Evolutionary conservation across 164 flowering plant species (phyloP).

Genomic region (Buxus sempervirens): DNA sequence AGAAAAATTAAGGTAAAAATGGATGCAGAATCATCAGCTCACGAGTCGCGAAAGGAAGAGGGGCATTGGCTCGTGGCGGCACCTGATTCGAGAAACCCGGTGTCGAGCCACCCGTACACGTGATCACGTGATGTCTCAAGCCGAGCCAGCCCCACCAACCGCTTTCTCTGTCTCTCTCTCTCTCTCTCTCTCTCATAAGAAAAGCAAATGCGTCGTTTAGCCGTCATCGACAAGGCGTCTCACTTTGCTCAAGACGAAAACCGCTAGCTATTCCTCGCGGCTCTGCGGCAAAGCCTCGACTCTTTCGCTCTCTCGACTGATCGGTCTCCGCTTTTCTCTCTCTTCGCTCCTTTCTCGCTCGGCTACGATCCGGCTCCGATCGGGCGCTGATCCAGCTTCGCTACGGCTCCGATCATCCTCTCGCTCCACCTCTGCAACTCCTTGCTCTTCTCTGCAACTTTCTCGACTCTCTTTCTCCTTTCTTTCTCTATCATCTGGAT

Average conservation of each 20-base stretch:
- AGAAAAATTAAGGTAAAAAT: too few species aligned
- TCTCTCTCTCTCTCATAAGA: conserved; percentile 4
- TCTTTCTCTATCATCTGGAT: background rate
- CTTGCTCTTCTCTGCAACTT: conserved; percentile 12
- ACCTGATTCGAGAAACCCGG: background rate
- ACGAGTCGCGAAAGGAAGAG: background rate
- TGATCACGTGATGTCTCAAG: conserved; percentile 1
- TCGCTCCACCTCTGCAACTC: conserved; percentile 21
- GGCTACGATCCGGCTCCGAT: conserved; percentile 49
- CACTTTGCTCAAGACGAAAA: background rate
- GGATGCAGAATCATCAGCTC: background rate
- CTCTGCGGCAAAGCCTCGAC: conserved; percentile 24
- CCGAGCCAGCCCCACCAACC: conserved; percentile 3
- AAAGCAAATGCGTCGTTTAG: conserved; percentile 13
- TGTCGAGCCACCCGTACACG: conserved; percentile 2
- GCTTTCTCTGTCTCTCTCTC: conserved; percentile 9
- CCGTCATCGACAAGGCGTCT: conserved; percentile 21
- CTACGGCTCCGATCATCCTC: conserved; percentile 19
- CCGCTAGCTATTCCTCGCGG: conserved; percentile 20
- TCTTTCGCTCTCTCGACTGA: conserved; percentile 9
- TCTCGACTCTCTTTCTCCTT: too few species aligned
- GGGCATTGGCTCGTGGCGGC: background rate
- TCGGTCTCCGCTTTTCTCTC: background rate
- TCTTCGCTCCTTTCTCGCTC: conserved; percentile 24
- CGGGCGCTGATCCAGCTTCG: conserved; percentile 35